Evolutionary conservation across 2,329 filamentous ascomycete genomes (phyloP), one percentile per base, ranked within the genome.

Genomic region (Verticillium dahliae): DNA sequence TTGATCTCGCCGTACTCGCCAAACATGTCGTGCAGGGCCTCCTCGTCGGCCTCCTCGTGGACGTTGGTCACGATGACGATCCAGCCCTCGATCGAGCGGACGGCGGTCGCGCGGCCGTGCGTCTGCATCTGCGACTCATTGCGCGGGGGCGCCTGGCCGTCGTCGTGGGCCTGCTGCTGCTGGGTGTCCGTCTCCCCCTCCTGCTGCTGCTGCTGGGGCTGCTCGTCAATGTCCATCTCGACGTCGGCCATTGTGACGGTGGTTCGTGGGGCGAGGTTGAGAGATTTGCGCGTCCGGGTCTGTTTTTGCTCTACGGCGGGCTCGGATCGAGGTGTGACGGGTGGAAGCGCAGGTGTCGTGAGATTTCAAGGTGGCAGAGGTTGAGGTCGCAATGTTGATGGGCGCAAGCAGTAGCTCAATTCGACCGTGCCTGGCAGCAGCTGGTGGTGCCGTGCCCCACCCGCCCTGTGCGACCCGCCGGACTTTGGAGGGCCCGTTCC

Each of bases 1-100:
- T 92, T 92, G 70, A 95, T 91, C 76, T 94, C 90, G 68, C 91
- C 91, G 71, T 84, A 95, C 69, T 95, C 91, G 70, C 86, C 89
- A 73, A 95, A 95, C 74, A 87, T 83, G 73, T 95, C 91, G 70
- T 90, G 89, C 61, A 95, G 74, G 56, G 90, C 88, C 78, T 95
- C 91, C 76, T 95, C 91, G 68, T 89, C 90, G 58, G 91, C 90
- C 75, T 95, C 91, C 72, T 95, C 91, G 78, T 95, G 91, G 38
- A 95, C 89, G 71, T 95, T 95, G 59, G 90, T 93, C 67, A 91
- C 90, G 65, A 92, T 87, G 70, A 95, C 81, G 75, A 95, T 95
- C 91, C 91, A 95, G 68, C 91, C 91, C 76, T 95, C 91, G 71
- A 95, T 93, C 61, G 89, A 92, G 69, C 91, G 90, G 63, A 95